Evolutionary conservation across 176 grass and related monocot genomes (phyloP), one percentile per base, ranked within the genome.

Genomic region (Avena atlantica): DNA sequence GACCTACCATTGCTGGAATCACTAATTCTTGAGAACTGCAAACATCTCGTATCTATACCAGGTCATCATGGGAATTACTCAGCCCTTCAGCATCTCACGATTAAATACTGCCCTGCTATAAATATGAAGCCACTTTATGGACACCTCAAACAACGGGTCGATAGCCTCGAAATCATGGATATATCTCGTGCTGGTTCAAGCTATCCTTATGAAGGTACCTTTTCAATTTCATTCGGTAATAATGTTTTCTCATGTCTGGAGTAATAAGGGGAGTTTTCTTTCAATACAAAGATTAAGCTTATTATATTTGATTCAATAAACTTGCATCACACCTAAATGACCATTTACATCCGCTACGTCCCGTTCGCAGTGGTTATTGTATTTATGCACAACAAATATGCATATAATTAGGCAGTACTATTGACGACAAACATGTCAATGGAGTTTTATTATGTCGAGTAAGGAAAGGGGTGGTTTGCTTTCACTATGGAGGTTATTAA

Each of bases 101-200:
- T 86, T 2, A 0, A 0, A 31, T 58, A 70, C 13, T 86, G 84
- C 9, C 84, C 84, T 2, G n/a, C 25, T 62, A 69, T 79, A 2
- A 77, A 79, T 70, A 45, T 29, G 63, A 86, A 70, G 4, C 71
- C 71, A n/a, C 24, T 84, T 76, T 84, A 76, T 20, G 17, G 36
- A 63, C 21, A 0, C 19, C 59, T 53, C 5, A 2, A 12, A 53
- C 27, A 85, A 14, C 5, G 25, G 12, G 42, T 64, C 0, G 10
- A 65, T 5, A 77, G 12, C n/a, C 34, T 79, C 34, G 76, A 48
- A 17, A 0, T 1, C 9, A 70, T 16, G 6, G 13, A 58, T 24
- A 1, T 85, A 3, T 76, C 83, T 24, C 3, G 13, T 78, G 74
- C 74, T 58, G 5, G 16, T 56, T 86, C 61, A 86, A 52, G 71